Evolutionary conservation across 2,329 filamentous ascomycete genomes (phyloP).

Genomic region (Alternaria dauci): DNA sequence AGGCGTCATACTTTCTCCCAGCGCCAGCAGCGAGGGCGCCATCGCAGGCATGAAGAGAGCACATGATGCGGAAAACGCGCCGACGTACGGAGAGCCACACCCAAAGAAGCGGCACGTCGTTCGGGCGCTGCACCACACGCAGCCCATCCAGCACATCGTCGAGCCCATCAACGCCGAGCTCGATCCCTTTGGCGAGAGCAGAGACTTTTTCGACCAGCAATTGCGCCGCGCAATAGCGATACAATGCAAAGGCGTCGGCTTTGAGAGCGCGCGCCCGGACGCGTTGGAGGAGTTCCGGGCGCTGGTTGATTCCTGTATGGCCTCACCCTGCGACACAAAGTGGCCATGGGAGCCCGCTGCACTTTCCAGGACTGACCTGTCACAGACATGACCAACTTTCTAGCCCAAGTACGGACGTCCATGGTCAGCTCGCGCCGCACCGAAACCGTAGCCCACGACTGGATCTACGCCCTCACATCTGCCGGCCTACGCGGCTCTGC

Average conservation of each 20-base stretch:
- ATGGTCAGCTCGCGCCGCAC: conserved; percentile 66
- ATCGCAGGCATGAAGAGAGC: conserved; percentile 48
- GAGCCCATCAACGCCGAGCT: conserved; percentile 49
- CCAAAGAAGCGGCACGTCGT: conserved; percentile 48
- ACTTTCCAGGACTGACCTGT: conserved; percentile 25
- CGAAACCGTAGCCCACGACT: conserved; percentile 66
- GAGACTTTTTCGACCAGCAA: conserved; percentile 62
- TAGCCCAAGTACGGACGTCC: conserved; percentile 62
- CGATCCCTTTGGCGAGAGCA: conserved; percentile 53
- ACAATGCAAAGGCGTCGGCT: conserved; percentile 61
- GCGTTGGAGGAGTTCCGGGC: conserved; percentile 66
- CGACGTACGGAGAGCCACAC: conserved; percentile 34
- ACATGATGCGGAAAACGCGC: conserved; percentile 30
- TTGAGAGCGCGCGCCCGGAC: conserved; percentile 62
- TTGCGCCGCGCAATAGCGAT: conserved; percentile 64
- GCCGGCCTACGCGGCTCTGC: conserved; percentile 50
- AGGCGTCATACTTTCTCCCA: conserved; percentile 40
- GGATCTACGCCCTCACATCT: conserved; percentile 61
- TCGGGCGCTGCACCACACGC: conserved; percentile 47
- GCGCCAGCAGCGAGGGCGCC: conserved; percentile 42
- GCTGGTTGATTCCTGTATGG: conserved; percentile 67
- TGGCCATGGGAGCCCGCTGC: conserved; percentile 9
- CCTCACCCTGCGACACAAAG: conserved; percentile 28
- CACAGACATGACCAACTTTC: conserved; percentile 64
- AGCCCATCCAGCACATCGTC: conserved; percentile 42